Evolutionary conservation across 352 stramenopile species (phyloP).

Genomic region (Phytophthora syringae): DNA sequence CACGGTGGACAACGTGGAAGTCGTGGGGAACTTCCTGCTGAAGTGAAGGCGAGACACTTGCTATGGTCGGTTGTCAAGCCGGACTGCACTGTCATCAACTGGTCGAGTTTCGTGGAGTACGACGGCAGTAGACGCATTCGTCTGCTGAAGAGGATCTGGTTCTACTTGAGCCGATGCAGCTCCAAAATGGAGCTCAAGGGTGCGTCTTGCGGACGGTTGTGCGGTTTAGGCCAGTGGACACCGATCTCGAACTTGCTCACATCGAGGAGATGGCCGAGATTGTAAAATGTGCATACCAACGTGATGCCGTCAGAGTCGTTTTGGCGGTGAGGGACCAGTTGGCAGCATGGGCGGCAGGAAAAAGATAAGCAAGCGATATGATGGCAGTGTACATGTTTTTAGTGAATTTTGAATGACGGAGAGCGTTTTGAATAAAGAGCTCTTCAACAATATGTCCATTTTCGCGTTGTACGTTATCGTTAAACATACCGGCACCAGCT

Average conservation of each 20-base stretch:
- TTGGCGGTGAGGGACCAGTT: slow-evolving; percentile 31
- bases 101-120: slow-evolving; percentile 37
- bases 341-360: slow-evolving; percentile 20
- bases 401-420: not conserved
- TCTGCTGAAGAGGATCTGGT: slow-evolving; percentile 30
- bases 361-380: not conserved
- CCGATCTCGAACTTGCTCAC: slow-evolving; percentile 12
- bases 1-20: slow-evolving; percentile 33
- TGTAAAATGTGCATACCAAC: slow-evolving; percentile 27
- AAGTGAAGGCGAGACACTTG: slow-evolving; percentile 26
- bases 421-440: not conserved
- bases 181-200: slow-evolving; percentile 10
- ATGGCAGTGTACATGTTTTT: not conserved
- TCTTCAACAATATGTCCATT: no score
- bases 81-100: slow-evolving; percentile 31
- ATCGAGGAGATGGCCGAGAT: slow-evolving; percentile 32
- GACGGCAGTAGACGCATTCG: slow-evolving; percentile 26
- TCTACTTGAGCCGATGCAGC: slow-evolving; percentile 25
- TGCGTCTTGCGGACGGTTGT: slow-evolving; percentile 32
- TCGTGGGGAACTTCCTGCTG: slow-evolving; percentile 12
- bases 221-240: slow-evolving; percentile 31
- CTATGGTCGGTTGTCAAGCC: slow-evolving; percentile 25
- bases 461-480: no score
- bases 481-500: no score
- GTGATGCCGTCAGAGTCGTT: slow-evolving; percentile 28